Evolutionary conservation across 129 eudicot genomes (phyloP).

Genomic region (Deinandra increscens): DNA sequence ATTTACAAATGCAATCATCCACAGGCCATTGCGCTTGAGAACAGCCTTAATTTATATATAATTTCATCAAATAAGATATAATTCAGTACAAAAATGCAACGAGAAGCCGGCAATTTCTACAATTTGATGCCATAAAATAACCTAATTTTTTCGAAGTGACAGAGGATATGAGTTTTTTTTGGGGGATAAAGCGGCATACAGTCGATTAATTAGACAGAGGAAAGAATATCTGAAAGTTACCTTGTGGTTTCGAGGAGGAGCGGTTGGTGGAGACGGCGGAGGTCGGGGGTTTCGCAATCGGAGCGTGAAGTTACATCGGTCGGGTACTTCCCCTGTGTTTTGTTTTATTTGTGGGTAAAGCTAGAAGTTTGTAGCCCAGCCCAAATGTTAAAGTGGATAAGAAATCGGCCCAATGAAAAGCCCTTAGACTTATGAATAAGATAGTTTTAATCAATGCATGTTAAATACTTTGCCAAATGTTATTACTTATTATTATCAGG

Average conservation of each 20-base stretch:
- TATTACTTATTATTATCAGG: no score
- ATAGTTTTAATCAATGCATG: no score
- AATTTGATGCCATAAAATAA: constrained; percentile 12
- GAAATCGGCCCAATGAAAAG: constrained; percentile 10
- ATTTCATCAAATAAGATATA: background rate
- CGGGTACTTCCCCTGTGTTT: background rate
- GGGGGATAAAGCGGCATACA: background rate
- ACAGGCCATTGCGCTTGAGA: constrained; percentile 14
- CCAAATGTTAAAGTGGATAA: background rate
- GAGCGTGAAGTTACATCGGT: constrained; percentile 15
- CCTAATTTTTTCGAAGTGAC: constrained; percentile 17
- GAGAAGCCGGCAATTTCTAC: background rate
- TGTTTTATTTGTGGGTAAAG: background rate
- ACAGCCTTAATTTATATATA: background rate
- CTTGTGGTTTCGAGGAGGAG: constrained; percentile 20
- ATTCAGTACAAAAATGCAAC: background rate
- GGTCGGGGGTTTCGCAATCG: constrained; percentile 17
- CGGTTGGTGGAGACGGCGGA: constrained; percentile 21
- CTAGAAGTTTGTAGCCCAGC: constrained; percentile 2
- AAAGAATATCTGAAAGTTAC: constrained; percentile 7
- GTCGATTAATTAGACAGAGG: constrained; percentile 4
- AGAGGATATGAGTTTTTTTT: background rate
- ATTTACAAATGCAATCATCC: constrained; percentile 12
- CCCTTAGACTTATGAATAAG: no score
- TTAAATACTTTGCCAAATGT: no score